Conservation (phyloP, 768 basidiomycete genomes). For the Hydnomerulius pinastri region DNA sequence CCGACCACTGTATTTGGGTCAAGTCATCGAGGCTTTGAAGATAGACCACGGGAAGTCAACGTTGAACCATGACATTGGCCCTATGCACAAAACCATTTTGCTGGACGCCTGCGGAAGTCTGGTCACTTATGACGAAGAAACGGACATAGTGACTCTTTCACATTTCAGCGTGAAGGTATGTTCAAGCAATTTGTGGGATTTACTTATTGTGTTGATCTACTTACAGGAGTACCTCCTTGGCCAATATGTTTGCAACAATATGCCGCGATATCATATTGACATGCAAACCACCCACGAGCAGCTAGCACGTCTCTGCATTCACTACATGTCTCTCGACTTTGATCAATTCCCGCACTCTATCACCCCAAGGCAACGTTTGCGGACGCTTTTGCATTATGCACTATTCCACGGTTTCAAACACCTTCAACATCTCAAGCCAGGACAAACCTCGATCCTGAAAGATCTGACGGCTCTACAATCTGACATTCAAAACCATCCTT, state of each 20-base stretch:
- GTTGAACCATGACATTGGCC: constrained; percentile 7
- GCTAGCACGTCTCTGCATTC: constrained; percentile 7
- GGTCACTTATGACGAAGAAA: constrained; percentile 1
- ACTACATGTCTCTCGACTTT: constrained; percentile 7
- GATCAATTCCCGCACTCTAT: not conserved
- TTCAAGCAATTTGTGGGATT: fast-evolving
- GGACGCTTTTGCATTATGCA: constrained; percentile 10
- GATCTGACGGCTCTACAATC: not conserved
- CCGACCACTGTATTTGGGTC: constrained; percentile 26
- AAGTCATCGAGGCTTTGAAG: constrained; percentile 30
- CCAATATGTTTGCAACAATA: not conserved
- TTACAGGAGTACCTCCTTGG: constrained; percentile 7
- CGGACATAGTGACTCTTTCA: constrained; percentile 6
- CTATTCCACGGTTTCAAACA: not conserved
- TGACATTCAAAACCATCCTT: not conserved
- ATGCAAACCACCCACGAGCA: not conserved
- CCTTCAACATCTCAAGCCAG: not conserved
- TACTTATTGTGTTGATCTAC: not conserved
- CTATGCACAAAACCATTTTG: constrained; percentile 8
- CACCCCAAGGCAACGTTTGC: not conserved
- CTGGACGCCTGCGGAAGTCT: constrained; percentile 18
- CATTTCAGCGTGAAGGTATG: constrained; percentile 16
- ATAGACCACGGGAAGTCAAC: constrained; percentile 14
- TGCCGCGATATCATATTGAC: not conserved
- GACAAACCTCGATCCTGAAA: not conserved